These are phyloP conservation scores for Lactarius vividus DNA, from an alignment of 768 basidiomycete species.

Conservation along the genomic window DNA sequence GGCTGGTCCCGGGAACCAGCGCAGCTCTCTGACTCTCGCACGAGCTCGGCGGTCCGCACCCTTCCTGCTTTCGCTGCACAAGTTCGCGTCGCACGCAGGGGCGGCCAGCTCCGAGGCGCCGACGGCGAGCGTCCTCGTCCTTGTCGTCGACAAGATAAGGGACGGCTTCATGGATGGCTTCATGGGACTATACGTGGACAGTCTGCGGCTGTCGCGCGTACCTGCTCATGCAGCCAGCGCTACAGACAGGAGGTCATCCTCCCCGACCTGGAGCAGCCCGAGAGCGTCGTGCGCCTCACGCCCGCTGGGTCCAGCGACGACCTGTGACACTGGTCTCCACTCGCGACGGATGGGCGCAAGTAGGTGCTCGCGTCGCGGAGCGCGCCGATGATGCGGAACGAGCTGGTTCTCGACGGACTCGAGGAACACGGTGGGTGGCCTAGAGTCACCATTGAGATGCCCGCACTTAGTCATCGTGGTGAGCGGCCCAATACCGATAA, in stretches of 20 bases:
- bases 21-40: conserved; percentile 34
- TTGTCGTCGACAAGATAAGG: conserved; percentile 22
- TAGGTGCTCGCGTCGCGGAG: conserved; percentile 28
- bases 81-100: not conserved
- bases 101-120: too few relatives aligned
- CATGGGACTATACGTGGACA: conserved; percentile 35
- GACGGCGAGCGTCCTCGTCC: conserved; percentile 25
- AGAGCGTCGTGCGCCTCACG: conserved; percentile 20
- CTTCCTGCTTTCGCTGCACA: conserved; percentile 33
- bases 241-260: conserved; percentile 29
- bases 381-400: conserved; percentile 18
- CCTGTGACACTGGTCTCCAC: conserved; percentile 25
- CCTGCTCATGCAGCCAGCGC: conserved; percentile 28
- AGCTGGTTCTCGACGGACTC: conserved; percentile 30
- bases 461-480: conserved; percentile 15
- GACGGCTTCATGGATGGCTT: conserved; percentile 27
- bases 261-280: conserved; percentile 24
- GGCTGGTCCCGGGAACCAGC: not conserved
- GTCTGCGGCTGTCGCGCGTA: conserved; percentile 24
- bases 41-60: conserved; percentile 34
- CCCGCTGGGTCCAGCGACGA: conserved; percentile 19
- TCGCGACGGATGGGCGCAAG: conserved; percentile 22
- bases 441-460: conserved; percentile 19
- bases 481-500: conserved; percentile 1
- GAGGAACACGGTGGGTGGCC: conserved; percentile 10